Percentiles rank a stretch among this genome's conserved stretches.
Conservation (phyloP, 2,329 filamentous ascomycete genomes). For the Tolypocladium sp. region DNA sequence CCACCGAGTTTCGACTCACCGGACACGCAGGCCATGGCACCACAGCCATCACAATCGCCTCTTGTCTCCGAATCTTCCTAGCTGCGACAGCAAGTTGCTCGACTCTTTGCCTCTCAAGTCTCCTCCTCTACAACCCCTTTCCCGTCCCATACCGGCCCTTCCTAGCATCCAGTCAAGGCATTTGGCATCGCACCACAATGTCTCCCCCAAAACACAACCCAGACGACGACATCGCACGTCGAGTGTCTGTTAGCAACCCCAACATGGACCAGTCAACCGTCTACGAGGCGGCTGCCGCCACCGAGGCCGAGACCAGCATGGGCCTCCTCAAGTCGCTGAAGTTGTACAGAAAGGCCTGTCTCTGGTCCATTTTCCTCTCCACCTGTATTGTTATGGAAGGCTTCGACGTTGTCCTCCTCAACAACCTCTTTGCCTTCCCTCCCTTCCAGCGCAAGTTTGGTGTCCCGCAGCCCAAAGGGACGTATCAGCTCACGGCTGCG, state of each 20-base stretch:
- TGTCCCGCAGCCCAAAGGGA: slow-evolving; percentile 19
- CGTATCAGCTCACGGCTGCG: slow-evolving; percentile 35
- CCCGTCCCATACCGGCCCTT: not conserved
- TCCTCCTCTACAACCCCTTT: not conserved
- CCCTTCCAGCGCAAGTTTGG: slow-evolving; percentile 32
- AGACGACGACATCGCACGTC: not conserved
- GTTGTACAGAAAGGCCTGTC: slow-evolving; percentile 27
- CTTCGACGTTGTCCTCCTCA: slow-evolving; percentile 30
- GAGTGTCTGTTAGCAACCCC: slow-evolving; percentile 2
- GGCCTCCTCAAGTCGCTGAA: slow-evolving; percentile 24
- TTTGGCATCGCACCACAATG: not conserved
- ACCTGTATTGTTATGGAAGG: slow-evolving; percentile 29
- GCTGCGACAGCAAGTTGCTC: not conserved
- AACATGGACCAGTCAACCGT: slow-evolving; percentile 6
- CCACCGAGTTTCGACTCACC: not conserved
- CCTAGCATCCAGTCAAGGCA: not conserved
- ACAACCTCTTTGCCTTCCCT: slow-evolving; percentile 30
- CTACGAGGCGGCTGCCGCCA: slow-evolving; percentile 15
- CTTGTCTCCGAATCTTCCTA: not conserved
- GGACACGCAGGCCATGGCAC: not conserved
- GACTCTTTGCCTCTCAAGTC: not conserved
- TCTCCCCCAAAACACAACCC: not conserved
- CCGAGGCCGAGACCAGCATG: slow-evolving; percentile 23
- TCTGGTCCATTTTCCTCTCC: slow-evolving; percentile 28
- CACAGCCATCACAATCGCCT: not conserved